Evolutionary conservation across 768 basidiomycete genomes (phyloP).

Genomic region (Mycena rebaudengoi): DNA sequence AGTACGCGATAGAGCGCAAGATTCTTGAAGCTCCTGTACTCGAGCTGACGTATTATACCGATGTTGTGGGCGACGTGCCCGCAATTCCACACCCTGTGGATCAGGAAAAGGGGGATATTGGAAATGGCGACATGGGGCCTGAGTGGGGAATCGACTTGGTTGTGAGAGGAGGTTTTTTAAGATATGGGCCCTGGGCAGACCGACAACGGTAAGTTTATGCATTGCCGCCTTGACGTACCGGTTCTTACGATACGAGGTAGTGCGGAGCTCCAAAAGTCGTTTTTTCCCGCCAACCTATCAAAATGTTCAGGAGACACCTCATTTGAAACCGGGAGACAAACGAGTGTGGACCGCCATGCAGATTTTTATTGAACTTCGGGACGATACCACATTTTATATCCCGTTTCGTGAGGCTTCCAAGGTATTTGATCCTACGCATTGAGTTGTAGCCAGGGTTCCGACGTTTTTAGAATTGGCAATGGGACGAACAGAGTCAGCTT

Average conservation of each 20-base stretch:
- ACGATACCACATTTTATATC: constrained; percentile 79
- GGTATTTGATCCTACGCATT: constrained; percentile 43
- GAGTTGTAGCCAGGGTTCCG: constrained; percentile 5
- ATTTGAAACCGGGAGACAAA: constrained; percentile 77
- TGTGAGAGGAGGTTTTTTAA: constrained; percentile 75
- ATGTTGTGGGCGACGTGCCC: constrained; percentile 83
- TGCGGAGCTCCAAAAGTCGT: constrained; percentile 77
- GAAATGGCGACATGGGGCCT: constrained; percentile 87
- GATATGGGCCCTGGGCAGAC: constrained; percentile 98
- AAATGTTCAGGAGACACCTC: constrained; percentile 61
- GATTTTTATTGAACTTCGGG: constrained; percentile 82
- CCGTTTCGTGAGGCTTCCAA: constrained; percentile 95
- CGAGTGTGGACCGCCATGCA: constrained; percentile 86
- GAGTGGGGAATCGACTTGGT: constrained; percentile 94
- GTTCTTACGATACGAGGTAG: constrained; percentile 44
- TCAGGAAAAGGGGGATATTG: constrained; percentile 69
- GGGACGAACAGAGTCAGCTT: constrained; percentile 69
- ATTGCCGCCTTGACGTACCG: background rate
- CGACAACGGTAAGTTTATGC: constrained; percentile 71
- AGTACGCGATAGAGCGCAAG: constrained; percentile 90
- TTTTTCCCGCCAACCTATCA: constrained; percentile 87
- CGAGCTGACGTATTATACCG: constrained; percentile 88
- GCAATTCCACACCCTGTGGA: constrained; percentile 38
- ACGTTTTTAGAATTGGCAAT: constrained; percentile 83
- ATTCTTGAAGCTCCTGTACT: constrained; percentile 80